Percentiles rank a stretch among this genome's conserved stretches.
phyloP scores from a whole-genome alignment of 2,329 filamentous ascomycete genomes.

The Metarhizium robertsii region DNA sequence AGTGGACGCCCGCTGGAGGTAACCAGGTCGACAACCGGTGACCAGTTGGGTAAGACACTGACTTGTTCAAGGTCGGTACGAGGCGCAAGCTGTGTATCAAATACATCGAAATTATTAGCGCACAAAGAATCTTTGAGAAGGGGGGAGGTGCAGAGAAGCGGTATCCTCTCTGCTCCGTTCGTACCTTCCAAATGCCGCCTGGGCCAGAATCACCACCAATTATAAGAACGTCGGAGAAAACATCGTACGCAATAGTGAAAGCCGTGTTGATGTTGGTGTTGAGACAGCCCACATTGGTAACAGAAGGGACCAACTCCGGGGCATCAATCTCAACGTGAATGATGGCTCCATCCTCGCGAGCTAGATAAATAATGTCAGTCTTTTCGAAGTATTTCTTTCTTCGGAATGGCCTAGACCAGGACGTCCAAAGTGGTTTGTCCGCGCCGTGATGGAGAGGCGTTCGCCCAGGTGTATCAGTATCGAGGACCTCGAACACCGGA shows the following conservation, averaged over 20 bases:
- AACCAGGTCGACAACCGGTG: constrained; percentile 46
- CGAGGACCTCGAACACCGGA: constrained; percentile 36
- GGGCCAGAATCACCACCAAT: constrained; percentile 70
- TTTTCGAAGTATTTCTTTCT: constrained; percentile 49
- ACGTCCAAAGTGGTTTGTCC: constrained; percentile 59
- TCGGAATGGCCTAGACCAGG: constrained; percentile 74
- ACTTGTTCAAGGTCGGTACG: constrained; percentile 37
- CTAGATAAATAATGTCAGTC: constrained; percentile 76
- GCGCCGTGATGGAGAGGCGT: constrained; percentile 38
- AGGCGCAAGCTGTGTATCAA: constrained; percentile 36
- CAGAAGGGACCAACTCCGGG: constrained; percentile 42
- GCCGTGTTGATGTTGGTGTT: constrained; percentile 68
- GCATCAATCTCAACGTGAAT: constrained; percentile 61
- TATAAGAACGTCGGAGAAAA: constrained; percentile 67
- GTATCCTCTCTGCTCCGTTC: neutral
- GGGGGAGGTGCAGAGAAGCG: neutral
- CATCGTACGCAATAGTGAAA: constrained; percentile 65
- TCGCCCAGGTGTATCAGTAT: constrained; percentile 28
- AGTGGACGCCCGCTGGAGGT: constrained; percentile 16
- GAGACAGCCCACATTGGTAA: constrained; percentile 53
- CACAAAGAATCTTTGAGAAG: neutral
- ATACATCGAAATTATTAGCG: neutral
- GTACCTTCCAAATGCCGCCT: constrained; percentile 65
- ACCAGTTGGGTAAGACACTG: constrained; percentile 52
- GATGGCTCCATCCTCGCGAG: constrained; percentile 77